Base-by-base conservation (phyloP, 768 basidiomycete genomes). In the Lactarius vividus region DNA sequence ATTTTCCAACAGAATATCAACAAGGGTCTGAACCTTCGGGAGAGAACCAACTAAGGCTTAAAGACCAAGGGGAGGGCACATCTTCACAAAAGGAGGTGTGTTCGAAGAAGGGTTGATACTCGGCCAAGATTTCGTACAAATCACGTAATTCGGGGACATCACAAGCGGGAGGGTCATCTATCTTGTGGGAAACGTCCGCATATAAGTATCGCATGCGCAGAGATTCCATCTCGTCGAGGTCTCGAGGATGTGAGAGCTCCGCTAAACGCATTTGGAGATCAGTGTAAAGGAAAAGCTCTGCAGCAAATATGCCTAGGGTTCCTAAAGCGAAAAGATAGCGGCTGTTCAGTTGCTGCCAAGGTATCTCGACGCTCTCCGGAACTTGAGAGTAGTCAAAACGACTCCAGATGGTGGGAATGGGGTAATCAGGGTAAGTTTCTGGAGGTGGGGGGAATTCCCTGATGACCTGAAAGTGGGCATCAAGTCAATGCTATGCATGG, bases 231-330 rank as follows among this genome's bases (percentile, higher is more conserved):
- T 65, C 71, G 52, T 73, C 70, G 46, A 73, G 69, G 40, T 65
- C 65, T 8, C 73, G 72, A 63, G 68, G 71, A 6, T 70, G 60
- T 4, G 81, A 69, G 20, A 82, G 72, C 56, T 80, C 78, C 18
- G 74, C 73, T 37, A 88, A 71, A 58, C 84, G 80, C 49, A 81
- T 79, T 64, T 80, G 81, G 60, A 89, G 75, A 70, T 91, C 89
- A 57, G 77, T 75, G 72, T 84, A 85, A 39, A 90, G 78, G 75
- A 85, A 94, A 62, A 88, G 75, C 55, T 92, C 91, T 13, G 91
- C 92, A 55, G 84, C 84, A 72, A 87, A 90, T 11, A 88, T 86
- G 1, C 92, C 92, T 4, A 94, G 74, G 73, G 84, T 87, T 69
- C 81, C 75, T 42, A 83, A 75, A 0, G 89, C 88, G 29, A 83